These are phyloP conservation scores for Ustilago crameri DNA, from an alignment of 1,284 basidiomycete species.

Conservation along the genomic window DNA sequence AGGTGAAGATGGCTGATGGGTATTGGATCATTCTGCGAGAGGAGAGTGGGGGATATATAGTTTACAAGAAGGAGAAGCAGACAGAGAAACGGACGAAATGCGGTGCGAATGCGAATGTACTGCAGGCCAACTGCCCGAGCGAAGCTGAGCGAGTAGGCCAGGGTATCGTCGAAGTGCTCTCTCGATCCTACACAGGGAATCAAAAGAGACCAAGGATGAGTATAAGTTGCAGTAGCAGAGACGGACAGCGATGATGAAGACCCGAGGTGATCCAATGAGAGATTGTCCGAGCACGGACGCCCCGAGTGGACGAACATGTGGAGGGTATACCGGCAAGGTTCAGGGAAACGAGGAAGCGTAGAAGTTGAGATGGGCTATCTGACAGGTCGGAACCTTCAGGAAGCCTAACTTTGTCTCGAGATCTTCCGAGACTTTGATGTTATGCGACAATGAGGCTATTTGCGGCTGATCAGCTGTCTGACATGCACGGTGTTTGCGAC, in stretches of 20 bases:
- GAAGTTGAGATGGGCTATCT: constrained; percentile 1
- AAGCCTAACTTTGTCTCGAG: constrained; percentile 7
- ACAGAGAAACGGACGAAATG: constrained; percentile 4
- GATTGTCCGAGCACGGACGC: constrained; percentile 2
- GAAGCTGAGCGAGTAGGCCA: background rate
- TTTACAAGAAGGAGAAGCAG: background rate
- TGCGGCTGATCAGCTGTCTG: background rate
- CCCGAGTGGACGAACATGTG: constrained; percentile 2
- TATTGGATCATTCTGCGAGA: background rate
- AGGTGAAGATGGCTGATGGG: too few relatives aligned
- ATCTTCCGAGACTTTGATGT: background rate
- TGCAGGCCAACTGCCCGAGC: constrained; percentile 6
- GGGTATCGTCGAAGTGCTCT: constrained; percentile 26
- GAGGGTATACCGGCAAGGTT: constrained; percentile 1
- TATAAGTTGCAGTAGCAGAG: constrained; percentile 24
- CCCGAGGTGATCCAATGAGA: background rate
- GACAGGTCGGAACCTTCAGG: background rate
- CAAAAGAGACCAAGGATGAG: constrained; percentile 13
- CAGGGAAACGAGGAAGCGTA: background rate
- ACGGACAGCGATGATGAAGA: background rate
- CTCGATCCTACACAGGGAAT: background rate
- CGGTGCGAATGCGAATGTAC: constrained; percentile 24
- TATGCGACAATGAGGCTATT: background rate
- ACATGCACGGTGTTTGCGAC: background rate
- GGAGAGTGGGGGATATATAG: background rate